Conservation (phyloP, 2,329 filamentous ascomycete genomes). For the Ustulina deusta region DNA sequence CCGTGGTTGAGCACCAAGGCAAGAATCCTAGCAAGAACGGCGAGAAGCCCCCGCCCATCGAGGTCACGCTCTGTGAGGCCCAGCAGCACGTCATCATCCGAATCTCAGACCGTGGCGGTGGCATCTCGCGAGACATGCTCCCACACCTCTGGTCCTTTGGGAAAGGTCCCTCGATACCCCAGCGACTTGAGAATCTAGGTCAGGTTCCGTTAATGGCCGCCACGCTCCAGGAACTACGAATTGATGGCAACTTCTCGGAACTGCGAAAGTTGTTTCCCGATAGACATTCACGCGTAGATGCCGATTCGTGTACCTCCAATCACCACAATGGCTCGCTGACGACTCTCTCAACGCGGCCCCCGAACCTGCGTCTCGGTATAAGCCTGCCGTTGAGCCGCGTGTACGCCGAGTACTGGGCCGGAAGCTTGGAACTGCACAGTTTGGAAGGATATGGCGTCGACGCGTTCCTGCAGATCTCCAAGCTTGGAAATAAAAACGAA, state of each 20-base stretch:
- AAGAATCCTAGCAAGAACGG: conserved; percentile 51
- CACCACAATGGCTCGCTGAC: conserved; percentile 74
- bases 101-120: conserved; percentile 94
- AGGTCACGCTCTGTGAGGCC: conserved; percentile 94
- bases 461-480: conserved; percentile 94
- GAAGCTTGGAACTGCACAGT: conserved; percentile 89
- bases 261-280: conserved; percentile 41
- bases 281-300: not conserved
- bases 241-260: conserved; percentile 53
- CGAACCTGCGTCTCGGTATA: conserved; percentile 89
- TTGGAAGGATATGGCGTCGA: conserved; percentile 96
- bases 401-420: conserved; percentile 98
- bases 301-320: not conserved
- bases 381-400: conserved; percentile 92
- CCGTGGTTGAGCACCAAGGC: conserved; percentile 81
- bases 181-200: conserved; percentile 84
- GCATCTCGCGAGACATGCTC: conserved; percentile 84
- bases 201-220: conserved; percentile 92
- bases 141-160: conserved; percentile 97
- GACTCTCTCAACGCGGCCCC: conserved; percentile 83
- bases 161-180: conserved; percentile 85
- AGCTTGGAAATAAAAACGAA: conserved; percentile 98
- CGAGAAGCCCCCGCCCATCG: conserved; percentile 78
- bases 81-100: conserved; percentile 95
- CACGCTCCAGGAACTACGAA: conserved; percentile 86